A percentile compares a stretch with the other conserved stretches of the same genome.
phyloP scores from a whole-genome alignment of 768 basidiomycete species.

The Tylopilus subfusipes region DNA sequence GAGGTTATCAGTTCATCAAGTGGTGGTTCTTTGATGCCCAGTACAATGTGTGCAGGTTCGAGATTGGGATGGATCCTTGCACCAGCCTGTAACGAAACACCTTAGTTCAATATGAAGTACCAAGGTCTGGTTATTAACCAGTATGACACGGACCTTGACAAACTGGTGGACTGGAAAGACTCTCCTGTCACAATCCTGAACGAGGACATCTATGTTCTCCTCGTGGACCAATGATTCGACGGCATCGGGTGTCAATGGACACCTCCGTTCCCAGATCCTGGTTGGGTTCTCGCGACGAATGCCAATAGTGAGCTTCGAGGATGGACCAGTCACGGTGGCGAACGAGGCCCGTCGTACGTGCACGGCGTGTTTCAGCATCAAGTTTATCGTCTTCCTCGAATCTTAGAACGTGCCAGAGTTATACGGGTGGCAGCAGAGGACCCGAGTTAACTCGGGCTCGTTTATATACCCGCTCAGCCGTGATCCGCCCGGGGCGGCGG shows the following conservation, averaged over 20 bases:
- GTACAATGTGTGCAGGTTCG: constrained; percentile 62
- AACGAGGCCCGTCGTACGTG: constrained; percentile 26
- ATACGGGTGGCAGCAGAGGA: neutral
- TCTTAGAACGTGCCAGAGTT: neutral
- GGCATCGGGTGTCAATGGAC: constrained; percentile 75
- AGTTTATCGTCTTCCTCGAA: neutral
- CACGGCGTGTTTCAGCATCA: constrained; percentile 19
- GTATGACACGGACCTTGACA: constrained; percentile 45
- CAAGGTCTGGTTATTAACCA: neutral
- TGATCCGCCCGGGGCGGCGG: constrained; percentile 16
- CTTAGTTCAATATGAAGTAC: neutral
- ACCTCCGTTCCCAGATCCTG: constrained; percentile 84
- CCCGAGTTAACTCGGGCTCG: neutral
- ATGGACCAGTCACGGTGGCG: constrained; percentile 15
- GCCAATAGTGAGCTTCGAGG: constrained; percentile 44
- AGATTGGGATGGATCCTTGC: constrained; percentile 61
- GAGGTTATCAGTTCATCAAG: constrained; percentile 54
- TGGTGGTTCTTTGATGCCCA: constrained; percentile 90
- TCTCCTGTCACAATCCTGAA: constrained; percentile 73
- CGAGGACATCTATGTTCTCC: constrained; percentile 60
- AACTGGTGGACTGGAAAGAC: constrained; percentile 68
- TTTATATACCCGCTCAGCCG: constrained; percentile 9
- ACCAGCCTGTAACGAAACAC: constrained; percentile 58
- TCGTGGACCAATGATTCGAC: constrained; percentile 57
- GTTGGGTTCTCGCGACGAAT: constrained; percentile 74